phyloP scores from a whole-genome alignment of 169 alveolate genomes.

The Fabrea salina region DNA sequence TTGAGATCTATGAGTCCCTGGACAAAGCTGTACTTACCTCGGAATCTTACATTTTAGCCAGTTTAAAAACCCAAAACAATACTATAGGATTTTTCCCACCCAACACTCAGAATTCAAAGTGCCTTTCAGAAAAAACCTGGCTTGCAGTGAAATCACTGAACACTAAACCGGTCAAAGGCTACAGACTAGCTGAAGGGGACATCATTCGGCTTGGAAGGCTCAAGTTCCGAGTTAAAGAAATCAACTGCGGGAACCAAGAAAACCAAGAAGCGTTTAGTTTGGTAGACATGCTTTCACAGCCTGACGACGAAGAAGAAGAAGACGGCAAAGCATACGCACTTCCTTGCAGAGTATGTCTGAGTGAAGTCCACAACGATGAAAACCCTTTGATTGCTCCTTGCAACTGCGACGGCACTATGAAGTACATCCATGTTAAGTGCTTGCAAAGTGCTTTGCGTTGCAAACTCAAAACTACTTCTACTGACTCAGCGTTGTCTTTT shows the following conservation, averaged over 20 bases:
- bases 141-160: background rate
- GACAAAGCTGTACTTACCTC: too few species aligned
- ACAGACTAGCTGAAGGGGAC: conserved; percentile 28
- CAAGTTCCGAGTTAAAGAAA: conserved; percentile 29
- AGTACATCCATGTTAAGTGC: conserved; percentile 92
- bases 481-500: conserved; percentile 62
- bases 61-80: too few species aligned
- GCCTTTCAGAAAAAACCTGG: conserved; percentile 25
- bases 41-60: too few species aligned
- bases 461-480: conserved; percentile 54
- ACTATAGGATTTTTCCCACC: too few species aligned
- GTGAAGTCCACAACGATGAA: conserved; percentile 55
- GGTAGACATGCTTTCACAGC: conserved; percentile 2
- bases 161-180: background rate
- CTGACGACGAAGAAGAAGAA: background rate
- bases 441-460: conserved; percentile 89
- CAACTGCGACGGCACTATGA: conserved; percentile 95
- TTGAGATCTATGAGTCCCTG: too few species aligned
- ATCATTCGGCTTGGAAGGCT: conserved; percentile 19
- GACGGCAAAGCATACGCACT: background rate
- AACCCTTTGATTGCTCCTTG: conserved; percentile 97
- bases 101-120: too few species aligned
- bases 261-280: conserved; percentile 5
- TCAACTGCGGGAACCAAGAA: conserved; percentile 14
- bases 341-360: conserved; percentile 89